Evolutionary conservation across 2,329 filamentous ascomycete species (phyloP).

Genomic region (Aurifilum marmelostoma): DNA sequence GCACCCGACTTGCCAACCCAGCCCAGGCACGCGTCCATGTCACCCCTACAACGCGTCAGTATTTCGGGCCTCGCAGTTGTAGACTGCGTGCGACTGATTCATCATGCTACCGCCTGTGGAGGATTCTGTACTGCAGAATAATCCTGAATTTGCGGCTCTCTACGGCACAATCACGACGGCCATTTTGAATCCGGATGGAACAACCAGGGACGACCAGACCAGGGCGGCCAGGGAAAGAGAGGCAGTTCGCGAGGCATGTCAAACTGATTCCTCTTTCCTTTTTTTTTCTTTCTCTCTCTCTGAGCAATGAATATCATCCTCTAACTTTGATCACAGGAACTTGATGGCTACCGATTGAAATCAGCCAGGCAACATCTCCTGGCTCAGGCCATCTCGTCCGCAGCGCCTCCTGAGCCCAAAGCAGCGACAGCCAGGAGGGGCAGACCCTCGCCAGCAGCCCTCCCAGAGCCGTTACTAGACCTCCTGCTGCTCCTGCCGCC

Average conservation of each 20-base stretch:
- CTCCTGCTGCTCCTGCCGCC: constrained; percentile 59
- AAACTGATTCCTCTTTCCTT: neutral
- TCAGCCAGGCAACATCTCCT: constrained; percentile 57
- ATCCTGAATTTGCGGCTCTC: constrained; percentile 63
- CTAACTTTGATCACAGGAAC: constrained; percentile 43
- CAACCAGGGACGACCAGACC: constrained; percentile 54
- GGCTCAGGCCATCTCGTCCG: constrained; percentile 51
- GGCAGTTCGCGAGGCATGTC: constrained; percentile 51
- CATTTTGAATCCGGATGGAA: constrained; percentile 61
- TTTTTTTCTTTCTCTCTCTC: neutral
- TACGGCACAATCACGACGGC: constrained; percentile 58
- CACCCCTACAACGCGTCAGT: neutral
- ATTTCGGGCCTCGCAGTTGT: neutral
- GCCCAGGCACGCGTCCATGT: no score
- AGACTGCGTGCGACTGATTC: neutral
- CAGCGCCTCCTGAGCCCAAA: constrained; percentile 38
- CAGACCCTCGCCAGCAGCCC: constrained; percentile 31
- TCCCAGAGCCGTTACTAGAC: constrained; percentile 53
- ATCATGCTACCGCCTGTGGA: constrained; percentile 64
- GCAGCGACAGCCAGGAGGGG: constrained; percentile 29
- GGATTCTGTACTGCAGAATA: constrained; percentile 54
- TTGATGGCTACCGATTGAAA: constrained; percentile 52
- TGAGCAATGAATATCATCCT: no score
- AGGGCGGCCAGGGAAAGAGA: constrained; percentile 51
- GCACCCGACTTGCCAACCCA: constrained; percentile 6